Conservation (phyloP, 2,329 filamentous ascomycete genomes). For the Decorospora gaudefroyi region DNA sequence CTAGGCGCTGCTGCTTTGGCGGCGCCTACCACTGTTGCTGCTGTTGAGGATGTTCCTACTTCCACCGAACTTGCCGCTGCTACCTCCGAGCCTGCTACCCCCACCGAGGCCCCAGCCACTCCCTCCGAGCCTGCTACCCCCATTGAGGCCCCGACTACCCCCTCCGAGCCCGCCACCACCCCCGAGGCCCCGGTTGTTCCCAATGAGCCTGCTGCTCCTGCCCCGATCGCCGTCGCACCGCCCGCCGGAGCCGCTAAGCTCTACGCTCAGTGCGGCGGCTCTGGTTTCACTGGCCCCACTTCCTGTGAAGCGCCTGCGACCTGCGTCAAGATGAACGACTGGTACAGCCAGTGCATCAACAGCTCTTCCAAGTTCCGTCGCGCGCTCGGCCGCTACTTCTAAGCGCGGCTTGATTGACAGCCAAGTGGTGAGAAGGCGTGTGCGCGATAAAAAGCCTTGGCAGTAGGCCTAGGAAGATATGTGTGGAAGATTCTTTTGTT, state of each 20-base stretch:
- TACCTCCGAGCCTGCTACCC: not conserved
- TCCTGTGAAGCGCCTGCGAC: conserved; percentile 44
- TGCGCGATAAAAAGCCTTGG: too few relatives aligned
- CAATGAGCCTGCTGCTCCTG: conserved; percentile 1
- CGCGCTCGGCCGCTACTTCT: conserved; percentile 1
- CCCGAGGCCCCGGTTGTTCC: not conserved
- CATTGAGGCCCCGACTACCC: too few relatives aligned
- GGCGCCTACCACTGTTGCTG: not conserved
- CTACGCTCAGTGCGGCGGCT: conserved; percentile 51
- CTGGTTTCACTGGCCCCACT: conserved; percentile 45
- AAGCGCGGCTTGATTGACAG: too few relatives aligned
- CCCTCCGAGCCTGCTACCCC: conserved; percentile 4
- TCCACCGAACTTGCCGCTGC: not conserved
- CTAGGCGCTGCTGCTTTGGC: conserved; percentile 14
- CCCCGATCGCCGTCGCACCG: not conserved
- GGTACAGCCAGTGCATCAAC: conserved; percentile 50
- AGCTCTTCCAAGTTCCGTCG: conserved; percentile 19
- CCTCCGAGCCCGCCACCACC: not conserved
- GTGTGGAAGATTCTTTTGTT: not conserved
- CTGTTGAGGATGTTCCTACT: not conserved
- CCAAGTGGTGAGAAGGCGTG: too few relatives aligned
- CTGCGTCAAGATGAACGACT: conserved; percentile 47
- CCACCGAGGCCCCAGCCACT: not conserved
- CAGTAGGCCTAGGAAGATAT: too few relatives aligned
- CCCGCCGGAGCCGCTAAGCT: conserved; percentile 13